These are phyloP conservation scores for Phytophthora palmivora DNA, from an alignment of 352 stramenopile species.

Conservation along the genomic window DNA sequence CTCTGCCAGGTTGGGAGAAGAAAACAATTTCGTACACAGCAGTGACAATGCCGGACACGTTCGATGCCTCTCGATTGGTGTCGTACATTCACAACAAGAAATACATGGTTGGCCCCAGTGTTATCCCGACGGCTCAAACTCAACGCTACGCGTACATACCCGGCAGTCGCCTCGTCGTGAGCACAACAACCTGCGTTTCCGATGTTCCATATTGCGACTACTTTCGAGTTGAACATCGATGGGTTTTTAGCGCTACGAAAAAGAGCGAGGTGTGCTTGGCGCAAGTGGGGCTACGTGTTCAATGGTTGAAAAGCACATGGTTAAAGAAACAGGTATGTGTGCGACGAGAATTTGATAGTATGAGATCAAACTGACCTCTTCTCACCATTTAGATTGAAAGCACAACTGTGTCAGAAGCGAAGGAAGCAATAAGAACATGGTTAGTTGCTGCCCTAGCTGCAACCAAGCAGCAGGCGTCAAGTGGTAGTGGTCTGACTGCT, in stretches of 20 bases:
- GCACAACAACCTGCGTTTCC: constrained; percentile 73
- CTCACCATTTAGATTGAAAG: constrained; percentile 67
- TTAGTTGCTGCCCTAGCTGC: constrained; percentile 52
- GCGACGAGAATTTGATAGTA: not conserved
- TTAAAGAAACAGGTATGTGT: constrained; percentile 85
- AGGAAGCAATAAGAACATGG: constrained; percentile 62
- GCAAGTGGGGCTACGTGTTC: constrained; percentile 74
- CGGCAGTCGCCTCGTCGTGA: constrained; percentile 64
- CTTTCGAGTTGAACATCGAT: constrained; percentile 87
- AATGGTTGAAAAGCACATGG: constrained; percentile 88
- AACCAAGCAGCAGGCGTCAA: constrained; percentile 13
- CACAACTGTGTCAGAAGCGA: constrained; percentile 74
- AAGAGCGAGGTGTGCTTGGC: constrained; percentile 46
- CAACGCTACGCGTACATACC: constrained; percentile 70
- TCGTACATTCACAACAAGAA: constrained; percentile 89
- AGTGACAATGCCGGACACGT: constrained; percentile 61
- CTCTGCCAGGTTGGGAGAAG: constrained; percentile 59
- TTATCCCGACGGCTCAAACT: constrained; percentile 76
- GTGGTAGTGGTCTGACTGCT: constrained; percentile 1
- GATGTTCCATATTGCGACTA: constrained; percentile 89
- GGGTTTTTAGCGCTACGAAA: constrained; percentile 76
- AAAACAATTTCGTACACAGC: constrained; percentile 57
- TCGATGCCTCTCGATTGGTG: constrained; percentile 63
- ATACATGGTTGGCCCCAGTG: constrained; percentile 85
- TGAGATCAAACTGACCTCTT: constrained; percentile 1